phyloP scores from a whole-genome alignment of 2,329 filamentous ascomycete species.

The Volutella citrinella region DNA sequence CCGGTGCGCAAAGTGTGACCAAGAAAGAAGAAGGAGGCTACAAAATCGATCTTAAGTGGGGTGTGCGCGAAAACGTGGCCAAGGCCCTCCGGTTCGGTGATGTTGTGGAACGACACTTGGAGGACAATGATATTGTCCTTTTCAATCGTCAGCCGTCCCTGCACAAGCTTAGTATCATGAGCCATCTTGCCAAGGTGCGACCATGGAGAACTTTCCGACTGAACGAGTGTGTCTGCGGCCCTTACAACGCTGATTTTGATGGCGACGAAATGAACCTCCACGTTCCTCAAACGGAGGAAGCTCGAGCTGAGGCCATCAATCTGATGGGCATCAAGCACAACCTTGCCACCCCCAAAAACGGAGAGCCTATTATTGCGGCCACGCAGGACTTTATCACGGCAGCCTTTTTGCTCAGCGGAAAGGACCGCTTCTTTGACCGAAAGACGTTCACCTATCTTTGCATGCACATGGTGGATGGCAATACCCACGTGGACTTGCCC shows the following conservation, averaged over 20 bases:
- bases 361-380: constrained; percentile 96
- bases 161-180: constrained; percentile 98
- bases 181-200: constrained; percentile 87
- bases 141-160: constrained; percentile 98
- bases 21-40: constrained; percentile 67
- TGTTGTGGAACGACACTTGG: constrained; percentile 88
- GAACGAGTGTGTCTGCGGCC: constrained; percentile 97
- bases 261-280: constrained; percentile 99
- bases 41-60: constrained; percentile 74
- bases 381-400: constrained; percentile 99
- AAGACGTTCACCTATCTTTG: constrained; percentile 86
- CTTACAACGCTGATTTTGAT: constrained; percentile 98
- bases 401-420: constrained; percentile 84
- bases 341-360: constrained; percentile 91
- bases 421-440: constrained; percentile 89
- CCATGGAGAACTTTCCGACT: constrained; percentile 95
- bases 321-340: constrained; percentile 99
- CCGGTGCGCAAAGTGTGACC: constrained; percentile 80
- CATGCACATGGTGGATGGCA: constrained; percentile 86
- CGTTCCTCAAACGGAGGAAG: constrained; percentile 96
- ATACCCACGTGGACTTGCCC: constrained; percentile 76
- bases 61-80: constrained; percentile 68
- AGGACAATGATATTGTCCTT: constrained; percentile 92
- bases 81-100: constrained; percentile 77
- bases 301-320: constrained; percentile 89